Base-by-base conservation (phyloP, 1,284 basidiomycete species). In the Boletus putidus region DNA sequence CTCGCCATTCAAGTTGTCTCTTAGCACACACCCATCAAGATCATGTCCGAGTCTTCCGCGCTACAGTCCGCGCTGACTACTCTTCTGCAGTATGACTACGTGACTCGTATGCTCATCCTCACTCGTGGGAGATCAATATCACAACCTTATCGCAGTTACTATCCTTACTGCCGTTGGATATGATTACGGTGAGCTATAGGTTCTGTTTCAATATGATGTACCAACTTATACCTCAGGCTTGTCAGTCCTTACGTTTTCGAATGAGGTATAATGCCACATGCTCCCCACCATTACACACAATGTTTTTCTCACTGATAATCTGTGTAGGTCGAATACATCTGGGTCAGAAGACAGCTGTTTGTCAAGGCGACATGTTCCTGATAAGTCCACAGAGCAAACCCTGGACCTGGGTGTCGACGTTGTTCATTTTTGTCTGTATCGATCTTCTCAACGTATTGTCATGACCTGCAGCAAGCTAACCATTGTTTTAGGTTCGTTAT, bases 71-170 rank as follows among this genome's bases (percentile, higher is more conserved):
- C 15, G 12, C 29, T 59, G 20, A 21, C 37, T 3, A 31, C 1
- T 6, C n/a, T 59, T 37, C 44, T 33, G 12, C 58, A 47, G 31
- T 46, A 40, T 6, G 20, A 60, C n/a, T 59, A 53, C 25, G 16
- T n/a, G 14, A 31, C 57, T n/a, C 2, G 58, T 60, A 60, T 18
- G 49, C 16, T 21, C 23, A 23, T 35, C 11, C 27, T 31, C 18
- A 16, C 25, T 25, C 20, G 9, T 20, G 20, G 33, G 15, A 23
- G 39, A 12, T 7, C 37, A 29, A 15, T 16, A 16, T 25, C 43
- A 8, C 7, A 27, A 27, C 2, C 6, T 43, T 27, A 23, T 20
- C 6, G 1, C 20, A 59, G 58, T 59, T 27, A 5, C 27, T 16
- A 6, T 53, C 10, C 3, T 59, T 31, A 33, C 39, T 29, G 33